phyloP scores from a whole-genome alignment of 495 filamentous ascomycete species.

The Hypoxylon fragiforme region DNA sequence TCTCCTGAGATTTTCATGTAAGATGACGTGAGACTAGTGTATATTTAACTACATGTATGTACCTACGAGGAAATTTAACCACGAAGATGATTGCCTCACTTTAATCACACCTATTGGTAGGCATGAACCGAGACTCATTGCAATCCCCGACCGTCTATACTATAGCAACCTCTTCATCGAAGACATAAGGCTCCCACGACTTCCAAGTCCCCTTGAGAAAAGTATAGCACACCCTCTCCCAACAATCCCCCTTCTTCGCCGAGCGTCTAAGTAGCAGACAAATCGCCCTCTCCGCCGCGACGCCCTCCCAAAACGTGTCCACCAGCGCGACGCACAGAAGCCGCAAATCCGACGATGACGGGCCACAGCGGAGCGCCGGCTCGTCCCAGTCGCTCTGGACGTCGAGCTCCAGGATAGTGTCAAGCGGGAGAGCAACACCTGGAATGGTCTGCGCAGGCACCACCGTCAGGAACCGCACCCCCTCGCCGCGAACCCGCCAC shows the following conservation, averaged over 20 bases:
- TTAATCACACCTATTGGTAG: not conserved
- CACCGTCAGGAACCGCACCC: not conserved
- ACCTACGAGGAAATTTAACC: no score
- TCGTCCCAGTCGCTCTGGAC: conserved; percentile 12
- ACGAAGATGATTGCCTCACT: no score
- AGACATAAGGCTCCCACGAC: conserved; percentile 1
- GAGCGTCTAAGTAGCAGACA: conserved; percentile 10
- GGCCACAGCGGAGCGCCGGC: not conserved
- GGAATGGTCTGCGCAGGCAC: not conserved
- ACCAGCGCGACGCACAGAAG: conserved; percentile 3
- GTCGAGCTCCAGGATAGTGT: conserved; percentile 5
- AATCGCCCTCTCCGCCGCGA: conserved; percentile 1
- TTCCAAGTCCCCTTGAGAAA: conserved; percentile 3
- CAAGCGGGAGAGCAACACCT: not conserved
- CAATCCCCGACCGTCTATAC: no score
- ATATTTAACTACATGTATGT: not conserved
- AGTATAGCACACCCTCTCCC: conserved; percentile 10
- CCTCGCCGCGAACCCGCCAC: not conserved
- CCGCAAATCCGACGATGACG: not conserved
- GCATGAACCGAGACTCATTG: no score
- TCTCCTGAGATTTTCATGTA: not conserved
- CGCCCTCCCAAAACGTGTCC: conserved; percentile 5
- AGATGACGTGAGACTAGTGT: no score
- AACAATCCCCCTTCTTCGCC: not conserved
- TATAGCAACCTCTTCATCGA: conserved; percentile 1